Evolutionary conservation across 148 eudicot species (phyloP).

Genomic region (Rhododendron kiyosumense): DNA sequence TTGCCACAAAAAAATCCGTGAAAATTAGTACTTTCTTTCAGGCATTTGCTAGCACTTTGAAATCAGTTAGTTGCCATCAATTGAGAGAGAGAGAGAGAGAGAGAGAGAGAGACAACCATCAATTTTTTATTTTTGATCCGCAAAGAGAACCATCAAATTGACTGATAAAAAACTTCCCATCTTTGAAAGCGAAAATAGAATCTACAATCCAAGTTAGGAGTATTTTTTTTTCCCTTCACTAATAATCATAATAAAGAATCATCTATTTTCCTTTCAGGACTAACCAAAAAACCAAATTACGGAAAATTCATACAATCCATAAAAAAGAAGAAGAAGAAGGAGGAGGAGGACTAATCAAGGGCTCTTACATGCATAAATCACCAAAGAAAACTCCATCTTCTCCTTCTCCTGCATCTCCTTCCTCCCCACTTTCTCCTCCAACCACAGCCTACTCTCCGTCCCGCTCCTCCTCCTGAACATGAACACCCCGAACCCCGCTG

Average conservation of each 20-base stretch:
- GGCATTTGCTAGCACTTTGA: neutral
- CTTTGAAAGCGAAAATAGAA: neutral
- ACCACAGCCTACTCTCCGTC: slow-evolving; percentile 74
- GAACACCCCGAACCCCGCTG: slow-evolving; percentile 56
- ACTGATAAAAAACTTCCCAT: neutral
- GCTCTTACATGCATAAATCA: slow-evolving; percentile 68
- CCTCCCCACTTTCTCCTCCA: slow-evolving; percentile 49
- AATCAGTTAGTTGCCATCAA: neutral
- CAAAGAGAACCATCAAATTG: neutral
- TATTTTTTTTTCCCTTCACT: neutral
- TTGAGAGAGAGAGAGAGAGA: slow-evolving; percentile 1
- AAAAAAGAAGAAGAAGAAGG: neutral
- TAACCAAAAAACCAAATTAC: neutral
- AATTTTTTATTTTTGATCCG: too few species aligned
- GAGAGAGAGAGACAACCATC: neutral
- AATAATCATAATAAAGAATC: neutral
- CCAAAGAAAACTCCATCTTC: slow-evolving; percentile 53
- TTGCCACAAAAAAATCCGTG: too few species aligned
- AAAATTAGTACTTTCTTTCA: neutral
- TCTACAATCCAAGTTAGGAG: neutral
- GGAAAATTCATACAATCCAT: neutral
- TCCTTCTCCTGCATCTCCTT: slow-evolving; percentile 31
- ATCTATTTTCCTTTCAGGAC: slow-evolving; percentile 5
- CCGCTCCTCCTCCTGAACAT: slow-evolving; percentile 87
- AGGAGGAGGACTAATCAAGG: slow-evolving; percentile 3